These are phyloP conservation scores for Ochetophila trinervis DNA, from an alignment of 306 rosid species.

Conservation along the genomic window DNA sequence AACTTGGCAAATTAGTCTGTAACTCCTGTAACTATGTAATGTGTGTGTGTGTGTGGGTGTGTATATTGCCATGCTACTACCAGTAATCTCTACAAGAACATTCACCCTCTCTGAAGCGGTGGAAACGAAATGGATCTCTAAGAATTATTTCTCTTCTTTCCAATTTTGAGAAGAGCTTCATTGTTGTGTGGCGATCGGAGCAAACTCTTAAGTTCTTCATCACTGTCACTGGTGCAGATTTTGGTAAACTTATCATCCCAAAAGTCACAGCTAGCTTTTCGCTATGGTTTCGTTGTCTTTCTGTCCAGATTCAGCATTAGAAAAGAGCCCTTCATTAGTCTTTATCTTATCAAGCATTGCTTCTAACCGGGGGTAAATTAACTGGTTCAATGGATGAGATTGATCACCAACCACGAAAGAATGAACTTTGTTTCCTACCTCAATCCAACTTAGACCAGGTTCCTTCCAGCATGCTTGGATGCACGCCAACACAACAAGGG, in stretches of 20 bases:
- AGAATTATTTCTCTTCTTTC: conserved; percentile 54
- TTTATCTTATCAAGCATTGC: conserved; percentile 37
- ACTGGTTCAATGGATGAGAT: conserved; percentile 41
- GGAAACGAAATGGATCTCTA: conserved; percentile 56
- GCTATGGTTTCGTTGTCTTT: conserved; percentile 35
- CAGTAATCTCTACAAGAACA: conserved; percentile 65
- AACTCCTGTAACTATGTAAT: too few species aligned
- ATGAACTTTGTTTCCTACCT: conserved; percentile 47
- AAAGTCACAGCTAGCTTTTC: conserved; percentile 63
- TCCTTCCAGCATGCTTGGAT: conserved; percentile 40
- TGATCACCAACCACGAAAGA: conserved; percentile 46
- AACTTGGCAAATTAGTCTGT: too few species aligned
- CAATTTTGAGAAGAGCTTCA: conserved; percentile 48
- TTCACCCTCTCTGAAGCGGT: conserved; percentile 52
- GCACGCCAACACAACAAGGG: too few species aligned
- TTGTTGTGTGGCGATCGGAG: conserved; percentile 49
- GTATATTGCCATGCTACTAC: conserved; percentile 24
- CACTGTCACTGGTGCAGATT: conserved; percentile 57
- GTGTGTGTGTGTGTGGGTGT: too few species aligned
- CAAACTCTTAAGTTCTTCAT: conserved; percentile 68
- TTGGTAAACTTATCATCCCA: conserved; percentile 45
- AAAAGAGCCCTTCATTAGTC: conserved; percentile 18
- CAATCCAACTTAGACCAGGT: conserved; percentile 68
- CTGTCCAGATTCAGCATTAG: conserved; percentile 17
- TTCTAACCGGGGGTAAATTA: conserved; percentile 38